Percentiles rank a stretch among this genome's conserved stretches.
Conservation (phyloP, 495 filamentous ascomycete species). For the Penicillium waksmanii region DNA sequence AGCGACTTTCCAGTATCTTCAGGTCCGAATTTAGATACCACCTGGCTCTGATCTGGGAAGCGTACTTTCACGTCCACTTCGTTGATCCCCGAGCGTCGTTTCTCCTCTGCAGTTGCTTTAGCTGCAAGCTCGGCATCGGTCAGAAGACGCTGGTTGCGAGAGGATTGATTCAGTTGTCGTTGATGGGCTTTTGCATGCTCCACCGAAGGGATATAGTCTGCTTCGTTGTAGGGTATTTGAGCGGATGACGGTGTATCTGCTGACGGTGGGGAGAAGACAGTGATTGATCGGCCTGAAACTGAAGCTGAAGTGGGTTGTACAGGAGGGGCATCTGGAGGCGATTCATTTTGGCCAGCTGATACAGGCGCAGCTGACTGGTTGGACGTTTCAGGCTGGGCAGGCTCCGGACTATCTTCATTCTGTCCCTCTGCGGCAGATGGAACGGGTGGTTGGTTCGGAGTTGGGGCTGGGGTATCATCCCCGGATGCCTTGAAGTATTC, state of each 20-base stretch:
- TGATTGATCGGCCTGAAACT: conserved; percentile 53
- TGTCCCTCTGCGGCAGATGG: conserved; percentile 20
- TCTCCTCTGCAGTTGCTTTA: conserved; percentile 54
- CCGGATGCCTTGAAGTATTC: conserved; percentile 63
- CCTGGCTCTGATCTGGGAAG: conserved; percentile 80
- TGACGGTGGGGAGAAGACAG: conserved; percentile 76
- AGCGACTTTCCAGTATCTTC: conserved; percentile 65
- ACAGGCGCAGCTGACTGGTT: conserved; percentile 18
- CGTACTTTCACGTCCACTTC: conserved; percentile 78
- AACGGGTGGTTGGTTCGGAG: conserved; percentile 15
- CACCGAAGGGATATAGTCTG: conserved; percentile 80
- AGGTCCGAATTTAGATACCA: conserved; percentile 65
- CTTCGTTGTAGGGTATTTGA: conserved; percentile 62
- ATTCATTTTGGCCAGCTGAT: conserved; percentile 16
- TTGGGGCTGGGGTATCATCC: conserved; percentile 31
- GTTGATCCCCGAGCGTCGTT: conserved; percentile 64
- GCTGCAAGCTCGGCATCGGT: conserved; percentile 55
- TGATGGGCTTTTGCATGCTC: conserved; percentile 86
- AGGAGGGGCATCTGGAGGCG: conserved; percentile 30
- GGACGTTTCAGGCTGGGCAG: conserved; percentile 13
- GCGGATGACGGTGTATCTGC: conserved; percentile 76
- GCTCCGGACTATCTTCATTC: conserved; percentile 8
- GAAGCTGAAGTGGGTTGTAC: conserved; percentile 26
- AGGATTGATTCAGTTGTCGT: conserved; percentile 62
- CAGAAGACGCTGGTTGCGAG: conserved; percentile 66